Conservation (phyloP, 2,329 filamentous ascomycete species). For the Talaromyces sp. region DNA sequence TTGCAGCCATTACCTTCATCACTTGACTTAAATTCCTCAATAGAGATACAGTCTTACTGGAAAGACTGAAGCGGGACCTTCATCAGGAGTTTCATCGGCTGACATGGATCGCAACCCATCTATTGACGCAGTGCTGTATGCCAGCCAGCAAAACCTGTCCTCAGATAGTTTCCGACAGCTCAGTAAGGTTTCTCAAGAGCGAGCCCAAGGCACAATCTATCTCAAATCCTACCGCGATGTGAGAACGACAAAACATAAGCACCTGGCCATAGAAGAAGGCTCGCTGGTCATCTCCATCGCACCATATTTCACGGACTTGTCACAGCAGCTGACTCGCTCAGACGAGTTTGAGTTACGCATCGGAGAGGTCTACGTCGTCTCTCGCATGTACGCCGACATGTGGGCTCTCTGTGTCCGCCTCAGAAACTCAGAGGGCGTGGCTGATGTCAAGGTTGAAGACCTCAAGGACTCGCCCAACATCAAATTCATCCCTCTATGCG, state of each 20-base stretch:
- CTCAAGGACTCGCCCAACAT: constrained; percentile 19
- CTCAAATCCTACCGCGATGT: constrained; percentile 28
- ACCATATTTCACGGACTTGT: constrained; percentile 24
- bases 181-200: constrained; percentile 21
- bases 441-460: constrained; percentile 4
- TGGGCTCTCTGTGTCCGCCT: constrained; percentile 34
- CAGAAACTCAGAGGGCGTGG: constrained; percentile 21
- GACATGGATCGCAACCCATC: not conserved
- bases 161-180: constrained; percentile 11
- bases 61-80: not conserved
- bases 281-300: constrained; percentile 30
- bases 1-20: not conserved
- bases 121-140: not conserved
- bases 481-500: constrained; percentile 33
- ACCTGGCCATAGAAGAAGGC: constrained; percentile 30
- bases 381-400: constrained; percentile 32
- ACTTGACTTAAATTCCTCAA: not conserved
- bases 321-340: constrained; percentile 16
- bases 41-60: constrained; percentile 11
- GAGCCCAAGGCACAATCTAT: constrained; percentile 22
- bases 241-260: constrained; percentile 23
- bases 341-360: constrained; percentile 30
- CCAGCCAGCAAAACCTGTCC: not conserved
- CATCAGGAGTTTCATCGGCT: not conserved
- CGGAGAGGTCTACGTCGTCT: constrained; percentile 32